Evolutionary conservation across 208 protist species (phyloP).

Genomic region (Borovskyia barvae): DNA sequence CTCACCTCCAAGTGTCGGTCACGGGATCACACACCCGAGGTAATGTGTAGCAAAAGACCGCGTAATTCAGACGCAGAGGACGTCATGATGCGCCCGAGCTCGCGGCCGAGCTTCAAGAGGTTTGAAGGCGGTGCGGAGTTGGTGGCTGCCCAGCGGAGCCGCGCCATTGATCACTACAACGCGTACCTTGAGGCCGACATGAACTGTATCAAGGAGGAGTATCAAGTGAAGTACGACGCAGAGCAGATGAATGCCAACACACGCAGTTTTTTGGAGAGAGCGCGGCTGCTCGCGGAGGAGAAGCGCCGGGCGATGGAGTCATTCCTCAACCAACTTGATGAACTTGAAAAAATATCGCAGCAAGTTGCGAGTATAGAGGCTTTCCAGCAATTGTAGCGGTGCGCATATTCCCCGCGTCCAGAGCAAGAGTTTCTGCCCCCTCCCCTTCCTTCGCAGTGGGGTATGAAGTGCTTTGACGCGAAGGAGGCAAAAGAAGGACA

Average conservation of each 20-base stretch:
- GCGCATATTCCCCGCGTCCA: too few species aligned
- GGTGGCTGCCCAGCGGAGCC: slow-evolving; percentile 22
- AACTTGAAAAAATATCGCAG: slow-evolving; percentile 28
- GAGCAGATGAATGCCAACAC: slow-evolving; percentile 33
- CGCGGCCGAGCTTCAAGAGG: slow-evolving; percentile 13
- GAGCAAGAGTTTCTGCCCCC: neutral
- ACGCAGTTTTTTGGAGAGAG: slow-evolving; percentile 34
- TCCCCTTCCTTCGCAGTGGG: neutral
- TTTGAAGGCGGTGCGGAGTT: slow-evolving; percentile 23
- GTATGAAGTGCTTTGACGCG: too few species aligned
- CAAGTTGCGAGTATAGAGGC: slow-evolving; percentile 14
- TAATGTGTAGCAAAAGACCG: slow-evolving; percentile 19
- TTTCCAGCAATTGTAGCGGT: slow-evolving; percentile 17
- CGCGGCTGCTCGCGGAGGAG: slow-evolving; percentile 17
- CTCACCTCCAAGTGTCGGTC: slow-evolving; percentile 10
- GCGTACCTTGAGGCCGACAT: slow-evolving; percentile 50
- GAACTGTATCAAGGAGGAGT: slow-evolving; percentile 59
- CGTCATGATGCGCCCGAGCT: slow-evolving; percentile 1
- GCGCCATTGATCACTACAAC: slow-evolving; percentile 38
- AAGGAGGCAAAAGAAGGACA: too few species aligned
- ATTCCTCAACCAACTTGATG: slow-evolving; percentile 32
- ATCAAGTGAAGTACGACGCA: slow-evolving; percentile 57
- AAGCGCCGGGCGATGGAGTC: slow-evolving; percentile 39
- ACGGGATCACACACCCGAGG: slow-evolving; percentile 20
- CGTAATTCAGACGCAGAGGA: slow-evolving; percentile 5